Evolutionary conservation across 495 filamentous ascomycete genomes (phyloP).

Genomic region (Hypoxylon rickii): DNA sequence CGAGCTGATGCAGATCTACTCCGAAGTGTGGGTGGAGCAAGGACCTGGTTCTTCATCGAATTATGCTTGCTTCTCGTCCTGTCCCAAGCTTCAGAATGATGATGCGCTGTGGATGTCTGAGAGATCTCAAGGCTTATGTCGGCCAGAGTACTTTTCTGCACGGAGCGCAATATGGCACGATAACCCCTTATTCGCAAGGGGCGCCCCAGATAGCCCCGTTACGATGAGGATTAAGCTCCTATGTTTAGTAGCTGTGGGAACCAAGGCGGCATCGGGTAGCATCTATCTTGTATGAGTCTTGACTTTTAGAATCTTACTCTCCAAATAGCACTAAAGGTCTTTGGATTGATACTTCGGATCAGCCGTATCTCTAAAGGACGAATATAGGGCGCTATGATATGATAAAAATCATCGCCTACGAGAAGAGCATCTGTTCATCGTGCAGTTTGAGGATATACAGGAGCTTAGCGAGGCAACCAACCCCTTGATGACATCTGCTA

Average conservation of each 20-base stretch:
- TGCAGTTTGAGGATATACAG: too few relatives aligned
- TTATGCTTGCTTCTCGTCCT: slow-evolving; percentile 3
- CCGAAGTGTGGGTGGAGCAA: slow-evolving; percentile 26
- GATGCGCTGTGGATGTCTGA: slow-evolving; percentile 16
- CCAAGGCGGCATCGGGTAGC: neutral
- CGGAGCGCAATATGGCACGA: slow-evolving; percentile 21
- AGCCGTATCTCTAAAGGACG: too few relatives aligned
- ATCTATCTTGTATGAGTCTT: neutral
- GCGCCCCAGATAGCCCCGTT: neutral
- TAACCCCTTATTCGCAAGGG: neutral
- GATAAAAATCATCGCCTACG: too few relatives aligned
- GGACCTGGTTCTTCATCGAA: slow-evolving; percentile 25
- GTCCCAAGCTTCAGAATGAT: slow-evolving; percentile 17
- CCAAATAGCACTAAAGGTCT: too few relatives aligned
- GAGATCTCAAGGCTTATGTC: slow-evolving; percentile 16
- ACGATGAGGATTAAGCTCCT: slow-evolving; percentile 18
- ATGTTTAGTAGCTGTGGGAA: slow-evolving; percentile 28
- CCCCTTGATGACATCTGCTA: too few relatives aligned
- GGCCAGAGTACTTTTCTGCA: slow-evolving; percentile 23
- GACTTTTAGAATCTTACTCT: too few relatives aligned
- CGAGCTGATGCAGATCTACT: slow-evolving; percentile 33
- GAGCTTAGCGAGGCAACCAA: too few relatives aligned
- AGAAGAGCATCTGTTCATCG: too few relatives aligned
- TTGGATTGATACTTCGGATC: too few relatives aligned
- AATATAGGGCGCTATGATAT: too few relatives aligned